Base-by-base conservation (phyloP, 257 asterid species). In the Fraxinus cuspidata region DNA sequence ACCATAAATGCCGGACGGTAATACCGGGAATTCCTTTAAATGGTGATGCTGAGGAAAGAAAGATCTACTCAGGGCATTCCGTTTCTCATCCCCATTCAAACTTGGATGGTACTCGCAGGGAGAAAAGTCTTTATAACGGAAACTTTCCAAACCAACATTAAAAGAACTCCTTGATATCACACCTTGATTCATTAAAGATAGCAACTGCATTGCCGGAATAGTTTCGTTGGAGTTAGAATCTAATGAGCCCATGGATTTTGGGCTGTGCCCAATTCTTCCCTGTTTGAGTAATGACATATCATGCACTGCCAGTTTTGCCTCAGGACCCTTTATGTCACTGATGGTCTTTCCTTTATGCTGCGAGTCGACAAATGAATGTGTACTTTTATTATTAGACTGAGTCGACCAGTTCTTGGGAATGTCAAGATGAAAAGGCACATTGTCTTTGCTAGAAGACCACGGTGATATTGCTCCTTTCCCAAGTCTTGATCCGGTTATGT, bases 181-280 rank as follows among this genome's bases (percentile, higher is more conserved):
- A 37, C 87, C 74, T 56, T 81, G 89, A 74, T 94, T 90, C 97
- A 91, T 92, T 83, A 92, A 81, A 65, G 94, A 90, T 18, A 92
- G 87, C 84, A 94, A 74, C 74, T 91, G 95, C 96, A 94, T 83
- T 29, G 97, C 97, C 12, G 93, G 97, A 80, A 92, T 94, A 23
- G 89, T 85, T 10, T 91, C 93, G 13, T 91, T 90, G 13, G 85
- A 77, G 77, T 89, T 89, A 69, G 89, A 79, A 77, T 90, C 96
- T 47, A 82, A 65, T 12, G 89, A 79, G 5, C 85, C 89, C 5
- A 47, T 58, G 13, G 86, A 70, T 49, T 83, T 79, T n/a, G 76
- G 73, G 69, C 58, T 71, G 31, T 80, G 35, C 15, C 81, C 82
- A 5, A 77, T 60, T 69, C 76, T 77, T 58, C 81, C 87, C 44